phyloP scores from a whole-genome alignment of 352 stramenopile genomes.

The Globisporangium apiculatum region DNA sequence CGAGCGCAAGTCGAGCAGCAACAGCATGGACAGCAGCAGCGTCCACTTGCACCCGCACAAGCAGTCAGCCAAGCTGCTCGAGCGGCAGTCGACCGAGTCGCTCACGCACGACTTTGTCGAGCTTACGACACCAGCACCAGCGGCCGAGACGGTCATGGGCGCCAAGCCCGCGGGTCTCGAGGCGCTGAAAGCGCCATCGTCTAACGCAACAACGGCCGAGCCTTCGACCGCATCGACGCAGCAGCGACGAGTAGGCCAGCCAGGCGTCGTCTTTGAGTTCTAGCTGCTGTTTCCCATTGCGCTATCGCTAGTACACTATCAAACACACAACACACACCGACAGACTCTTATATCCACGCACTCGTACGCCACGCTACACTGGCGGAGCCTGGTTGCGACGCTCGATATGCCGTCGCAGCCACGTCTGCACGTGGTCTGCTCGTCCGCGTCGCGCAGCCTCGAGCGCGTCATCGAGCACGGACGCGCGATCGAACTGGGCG shows the following conservation, averaged over 20 bases:
- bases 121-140: conserved; percentile 5
- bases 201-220: neutral
- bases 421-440: conserved; percentile 25
- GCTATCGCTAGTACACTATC: neutral
- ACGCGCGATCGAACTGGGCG: conserved; percentile 15
- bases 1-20: neutral
- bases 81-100: conserved; percentile 12
- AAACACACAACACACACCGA: neutral
- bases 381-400: neutral
- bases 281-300: neutral
- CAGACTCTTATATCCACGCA: neutral
- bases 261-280: conserved; percentile 8
- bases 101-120: conserved; percentile 9
- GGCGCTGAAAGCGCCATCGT: conserved; percentile 3
- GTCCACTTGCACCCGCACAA: neutral
- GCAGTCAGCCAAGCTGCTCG: neutral
- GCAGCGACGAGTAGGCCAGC: neutral
- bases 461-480: conserved; percentile 14
- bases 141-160: neutral
- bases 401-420: conserved; percentile 12
- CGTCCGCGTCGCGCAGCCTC: conserved; percentile 18
- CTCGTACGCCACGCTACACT: neutral
- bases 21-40: neutral
- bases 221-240: neutral
- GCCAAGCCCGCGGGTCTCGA: conserved; percentile 3